Evolutionary conservation across 2,329 filamentous ascomycete species (phyloP), one percentile per base, ranked within the genome.

Genomic region (Bisporella sp.): DNA sequence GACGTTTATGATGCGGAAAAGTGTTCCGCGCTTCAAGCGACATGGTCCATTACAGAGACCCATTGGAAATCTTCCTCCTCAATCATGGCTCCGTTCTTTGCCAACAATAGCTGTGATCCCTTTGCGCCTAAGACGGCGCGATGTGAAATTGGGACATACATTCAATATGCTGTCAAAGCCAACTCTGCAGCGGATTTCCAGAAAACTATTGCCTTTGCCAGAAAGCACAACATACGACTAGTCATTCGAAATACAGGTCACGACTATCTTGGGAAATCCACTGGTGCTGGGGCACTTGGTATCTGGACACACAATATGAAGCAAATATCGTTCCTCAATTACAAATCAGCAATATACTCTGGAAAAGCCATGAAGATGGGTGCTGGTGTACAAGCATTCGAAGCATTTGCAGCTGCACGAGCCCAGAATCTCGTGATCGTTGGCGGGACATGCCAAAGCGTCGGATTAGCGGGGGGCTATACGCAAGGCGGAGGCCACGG

Each of bases 401-500:
- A 61, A 30, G 49, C 77, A 75, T 59, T 62, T 65, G 2, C 66
- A 65, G 4, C 69, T 73, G 3, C 68, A 72, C 48, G 60, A 63
- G 3, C 55, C 68, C 50, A 70, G 71, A 47, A 64, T 75, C 31
- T 70, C 69, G 70, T 70, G 1, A 66, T 80, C 5, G 5, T 67
- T 78, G 2, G 81, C 77, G 7, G 72, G 8, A n/a, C 8, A 39
- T 8, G 8, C 0, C 68, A 79, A 0, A 81, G 78, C 7, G 60
- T 62, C 40, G 58, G 58, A 21, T 32, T 60, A 30, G 54, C 47
- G 11, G 60, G 59, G 33, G 82, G 82, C 0, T 86, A 79, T 45
- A 69, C 74, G 3, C 77, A 79, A 21, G 81, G 80, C 0, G 82
- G 78, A 1, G 82, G 82, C 0, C 82, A 86, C 61, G 76, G 73